Conservation (phyloP, 2,329 filamentous ascomycete genomes). For the Intubia oerlemansii region DNA sequence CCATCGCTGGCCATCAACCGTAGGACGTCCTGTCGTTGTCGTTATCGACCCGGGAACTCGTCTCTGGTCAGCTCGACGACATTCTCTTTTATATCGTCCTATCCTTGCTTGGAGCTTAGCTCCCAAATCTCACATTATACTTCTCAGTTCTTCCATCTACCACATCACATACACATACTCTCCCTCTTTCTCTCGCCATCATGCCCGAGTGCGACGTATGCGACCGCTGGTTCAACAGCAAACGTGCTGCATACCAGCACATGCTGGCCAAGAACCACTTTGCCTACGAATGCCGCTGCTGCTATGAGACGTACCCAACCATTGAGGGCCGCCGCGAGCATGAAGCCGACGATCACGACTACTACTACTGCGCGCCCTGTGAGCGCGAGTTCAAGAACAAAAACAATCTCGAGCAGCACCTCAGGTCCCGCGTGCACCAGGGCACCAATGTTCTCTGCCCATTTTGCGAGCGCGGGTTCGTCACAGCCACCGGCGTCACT, state of each 20-base stretch:
- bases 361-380: not conserved
- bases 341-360: not conserved
- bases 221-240: not conserved
- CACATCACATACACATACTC: not conserved
- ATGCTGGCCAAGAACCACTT: slow-evolving; percentile 4
- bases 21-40: no score
- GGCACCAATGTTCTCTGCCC: slow-evolving; percentile 25
- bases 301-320: slow-evolving; percentile 2
- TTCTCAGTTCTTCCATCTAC: not conserved
- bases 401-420: not conserved
- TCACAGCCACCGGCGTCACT: slow-evolving; percentile 28
- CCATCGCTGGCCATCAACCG: no score
- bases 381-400: not conserved
- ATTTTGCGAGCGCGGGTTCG: slow-evolving; percentile 26
- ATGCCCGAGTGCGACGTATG: not conserved
- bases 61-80: no score
- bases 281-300: slow-evolving; percentile 1
- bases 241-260: not conserved
- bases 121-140: no score
- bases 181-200: not conserved
- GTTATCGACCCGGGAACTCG: no score
- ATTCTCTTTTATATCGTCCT: no score
- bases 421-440: slow-evolving; percentile 24
- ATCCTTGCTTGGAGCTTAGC: no score
- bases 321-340: not conserved